Evolutionary conservation across 306 rosid genomes (phyloP).

Genomic region (Lotus japonicus): DNA sequence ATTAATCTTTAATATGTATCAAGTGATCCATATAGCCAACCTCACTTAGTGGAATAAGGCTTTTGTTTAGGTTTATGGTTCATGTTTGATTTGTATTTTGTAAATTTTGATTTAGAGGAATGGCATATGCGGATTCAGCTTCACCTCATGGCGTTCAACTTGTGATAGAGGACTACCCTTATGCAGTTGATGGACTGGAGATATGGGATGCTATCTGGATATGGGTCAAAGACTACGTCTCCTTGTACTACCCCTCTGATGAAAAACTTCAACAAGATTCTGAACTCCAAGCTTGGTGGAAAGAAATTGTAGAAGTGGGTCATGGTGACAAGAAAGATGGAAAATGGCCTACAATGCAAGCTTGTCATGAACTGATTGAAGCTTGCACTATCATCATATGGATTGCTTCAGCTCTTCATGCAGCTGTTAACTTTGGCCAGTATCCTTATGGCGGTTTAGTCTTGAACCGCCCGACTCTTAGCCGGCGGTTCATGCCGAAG

Average conservation of each 20-base stretch:
- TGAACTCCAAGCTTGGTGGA: slow-evolving; percentile 70
- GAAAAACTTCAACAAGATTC: slow-evolving; percentile 34
- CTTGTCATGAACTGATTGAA: slow-evolving; percentile 29
- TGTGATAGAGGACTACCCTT: slow-evolving; percentile 54
- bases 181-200: slow-evolving; percentile 48
- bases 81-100: neutral
- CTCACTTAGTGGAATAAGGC: too few relatives aligned
- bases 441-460: slow-evolving; percentile 29
- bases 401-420: slow-evolving; percentile 40
- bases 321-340: slow-evolving; percentile 55
- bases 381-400: slow-evolving; percentile 31
- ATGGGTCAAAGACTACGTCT: slow-evolving; percentile 53
- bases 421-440: slow-evolving; percentile 41
- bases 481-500: slow-evolving; percentile 29
- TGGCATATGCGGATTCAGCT: slow-evolving; percentile 45
- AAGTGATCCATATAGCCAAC: too few relatives aligned
- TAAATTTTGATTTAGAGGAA: slow-evolving; percentile 39
- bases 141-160: slow-evolving; percentile 50
- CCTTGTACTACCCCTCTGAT: slow-evolving; percentile 41
- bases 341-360: slow-evolving; percentile 47
- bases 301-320: slow-evolving; percentile 44
- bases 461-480: slow-evolving; percentile 26
- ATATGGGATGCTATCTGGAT: slow-evolving; percentile 53
- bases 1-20: too few relatives aligned
- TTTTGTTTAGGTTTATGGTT: too few relatives aligned